A percentile compares a stretch with the other conserved stretches of the same genome.
Evolutionary conservation across 441 rosid genomes (phyloP).

Genomic region (Pelargonium fulgidum): DNA sequence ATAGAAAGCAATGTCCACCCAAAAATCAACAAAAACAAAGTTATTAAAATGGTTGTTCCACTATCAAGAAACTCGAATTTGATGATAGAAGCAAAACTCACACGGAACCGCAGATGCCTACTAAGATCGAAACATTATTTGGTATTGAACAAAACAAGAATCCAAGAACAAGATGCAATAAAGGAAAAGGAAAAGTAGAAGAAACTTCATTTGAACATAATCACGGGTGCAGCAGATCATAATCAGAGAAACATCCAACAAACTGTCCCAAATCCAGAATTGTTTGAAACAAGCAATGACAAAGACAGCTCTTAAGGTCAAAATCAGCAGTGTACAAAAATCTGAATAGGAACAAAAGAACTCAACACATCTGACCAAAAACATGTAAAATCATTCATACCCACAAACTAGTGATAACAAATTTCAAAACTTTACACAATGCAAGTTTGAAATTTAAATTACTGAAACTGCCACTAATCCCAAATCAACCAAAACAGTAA

Average conservation of each 20-base stretch:
- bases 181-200: background rate
- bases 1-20: background rate
- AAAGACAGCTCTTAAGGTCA: constrained; percentile 8
- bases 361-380: background rate
- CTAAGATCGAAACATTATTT: background rate
- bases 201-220: background rate
- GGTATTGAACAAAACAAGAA: background rate
- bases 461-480: background rate
- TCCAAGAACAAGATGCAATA: too few species aligned
- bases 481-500: background rate
- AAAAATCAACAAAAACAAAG: too few species aligned
- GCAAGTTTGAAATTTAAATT: constrained; percentile 3
- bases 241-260: background rate
- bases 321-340: background rate
- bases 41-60: too few species aligned
- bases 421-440: background rate
- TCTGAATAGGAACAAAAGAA: background rate
- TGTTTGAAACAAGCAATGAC: constrained; percentile 3
- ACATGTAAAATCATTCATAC: background rate
- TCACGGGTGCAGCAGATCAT: background rate
- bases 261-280: background rate
- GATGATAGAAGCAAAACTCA: background rate
- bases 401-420: too few species aligned
- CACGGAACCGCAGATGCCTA: background rate
- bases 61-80: background rate